Conservation (phyloP, 495 filamentous ascomycete species). For the Penicillium roqueforti region DNA sequence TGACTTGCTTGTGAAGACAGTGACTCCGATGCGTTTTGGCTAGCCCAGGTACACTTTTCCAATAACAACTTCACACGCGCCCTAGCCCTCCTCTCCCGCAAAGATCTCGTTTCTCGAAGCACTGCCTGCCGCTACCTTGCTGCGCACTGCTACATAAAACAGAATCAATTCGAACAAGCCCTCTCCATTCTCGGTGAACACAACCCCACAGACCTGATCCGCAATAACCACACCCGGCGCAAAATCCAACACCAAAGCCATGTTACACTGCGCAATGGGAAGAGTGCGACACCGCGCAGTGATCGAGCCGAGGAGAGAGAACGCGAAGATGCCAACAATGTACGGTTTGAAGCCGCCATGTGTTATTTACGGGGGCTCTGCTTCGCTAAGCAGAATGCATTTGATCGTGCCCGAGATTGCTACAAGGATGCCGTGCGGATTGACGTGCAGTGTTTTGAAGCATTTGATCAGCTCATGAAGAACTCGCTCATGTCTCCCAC, state of each 20-base stretch:
- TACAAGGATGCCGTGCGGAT: conserved; percentile 96
- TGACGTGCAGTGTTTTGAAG: conserved; percentile 97
- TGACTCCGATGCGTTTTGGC: conserved; percentile 87
- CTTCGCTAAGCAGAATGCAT: conserved; percentile 95
- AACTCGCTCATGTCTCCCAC: conserved; percentile 96
- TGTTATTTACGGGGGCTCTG: conserved; percentile 91
- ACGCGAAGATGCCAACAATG: conserved; percentile 61
- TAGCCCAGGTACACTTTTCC: conserved; percentile 90
- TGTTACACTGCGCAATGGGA: conserved; percentile 47
- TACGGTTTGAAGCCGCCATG: conserved; percentile 93
- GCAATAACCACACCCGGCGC: conserved; percentile 61
- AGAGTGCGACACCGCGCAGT: conserved; percentile 39
- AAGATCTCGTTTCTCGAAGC: conserved; percentile 75
- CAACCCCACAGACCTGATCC: conserved; percentile 82
- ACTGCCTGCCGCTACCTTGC: conserved; percentile 87
- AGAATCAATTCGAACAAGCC: conserved; percentile 83
- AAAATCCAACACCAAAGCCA: conserved; percentile 51
- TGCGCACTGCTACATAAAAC: conserved; percentile 88
- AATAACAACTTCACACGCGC: conserved; percentile 92
- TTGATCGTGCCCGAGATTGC: conserved; percentile 94
- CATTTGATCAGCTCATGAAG: conserved; percentile 96
- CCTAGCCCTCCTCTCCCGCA: conserved; percentile 74
- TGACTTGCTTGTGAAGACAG: conserved; percentile 56
- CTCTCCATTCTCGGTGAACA: conserved; percentile 84
- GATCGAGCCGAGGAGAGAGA: conserved; percentile 63